Evolutionary conservation across 768 basidiomycete species (phyloP).

Genomic region (Tulasnella sp.): DNA sequence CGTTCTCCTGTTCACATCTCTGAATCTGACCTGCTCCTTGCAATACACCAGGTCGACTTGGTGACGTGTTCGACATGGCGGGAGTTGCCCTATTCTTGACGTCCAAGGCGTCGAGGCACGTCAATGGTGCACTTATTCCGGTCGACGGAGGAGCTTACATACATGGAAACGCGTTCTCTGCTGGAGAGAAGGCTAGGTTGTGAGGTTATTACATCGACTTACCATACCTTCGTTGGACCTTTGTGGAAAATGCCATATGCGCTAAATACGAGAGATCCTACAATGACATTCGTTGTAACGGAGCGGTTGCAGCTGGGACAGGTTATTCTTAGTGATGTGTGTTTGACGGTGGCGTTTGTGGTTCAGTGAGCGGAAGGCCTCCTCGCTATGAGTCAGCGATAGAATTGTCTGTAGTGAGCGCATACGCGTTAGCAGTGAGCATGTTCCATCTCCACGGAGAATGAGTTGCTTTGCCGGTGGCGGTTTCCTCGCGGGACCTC

Average conservation of each 20-base stretch:
- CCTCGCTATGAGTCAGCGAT: no score
- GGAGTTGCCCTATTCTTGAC: slow-evolving; percentile 70
- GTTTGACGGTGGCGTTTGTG: no score
- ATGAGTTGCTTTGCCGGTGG: neutral
- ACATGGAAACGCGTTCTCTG: slow-evolving; percentile 1
- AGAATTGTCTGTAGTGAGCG: no score
- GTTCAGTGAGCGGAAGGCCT: no score
- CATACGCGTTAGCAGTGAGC: no score
- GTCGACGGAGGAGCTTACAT: slow-evolving; percentile 63
- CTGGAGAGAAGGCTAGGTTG: slow-evolving; percentile 8
- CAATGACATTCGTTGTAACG: neutral
- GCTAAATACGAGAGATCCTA: neutral
- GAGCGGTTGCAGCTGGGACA: neutral
- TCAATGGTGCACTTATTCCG: slow-evolving; percentile 72
- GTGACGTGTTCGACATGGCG: slow-evolving; percentile 67
- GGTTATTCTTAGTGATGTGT: no score
- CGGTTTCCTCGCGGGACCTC: neutral
- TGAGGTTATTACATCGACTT: neutral
- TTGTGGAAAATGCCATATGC: neutral
- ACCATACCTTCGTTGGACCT: neutral
- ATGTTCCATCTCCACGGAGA: neutral
- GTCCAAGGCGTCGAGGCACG: slow-evolving; percentile 70
- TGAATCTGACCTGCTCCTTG: neutral
- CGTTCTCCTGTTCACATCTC: neutral
- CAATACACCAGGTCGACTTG: slow-evolving; percentile 59